Percentiles rank a stretch among this genome's conserved stretches.
Conservation (phyloP, 179 eudicot genomes). For the Spergularia azorica region DNA sequence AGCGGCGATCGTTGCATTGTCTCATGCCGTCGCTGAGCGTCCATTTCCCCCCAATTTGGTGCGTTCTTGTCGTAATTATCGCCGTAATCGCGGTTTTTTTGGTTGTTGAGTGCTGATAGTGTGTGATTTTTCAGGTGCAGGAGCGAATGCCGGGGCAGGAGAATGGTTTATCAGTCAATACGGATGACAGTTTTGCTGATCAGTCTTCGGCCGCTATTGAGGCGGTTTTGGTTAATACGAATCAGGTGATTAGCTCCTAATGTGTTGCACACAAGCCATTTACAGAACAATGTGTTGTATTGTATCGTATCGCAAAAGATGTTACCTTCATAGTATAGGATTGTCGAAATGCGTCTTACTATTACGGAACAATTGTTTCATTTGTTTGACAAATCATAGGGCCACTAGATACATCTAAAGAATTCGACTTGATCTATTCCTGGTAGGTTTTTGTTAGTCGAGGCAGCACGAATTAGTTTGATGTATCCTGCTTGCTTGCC, state of each 20-base stretch:
- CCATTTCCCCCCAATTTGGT: conserved; percentile 88
- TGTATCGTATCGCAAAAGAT: too few species aligned
- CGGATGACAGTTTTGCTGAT: conserved; percentile 53
- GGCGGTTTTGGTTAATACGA: conserved; percentile 81
- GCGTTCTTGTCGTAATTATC: not conserved
- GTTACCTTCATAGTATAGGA: not conserved
- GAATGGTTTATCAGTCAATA: conserved; percentile 54
- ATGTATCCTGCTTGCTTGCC: conserved; percentile 1
- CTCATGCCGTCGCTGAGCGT: conserved; percentile 91
- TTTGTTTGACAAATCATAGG: too few species aligned
- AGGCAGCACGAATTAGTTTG: not conserved
- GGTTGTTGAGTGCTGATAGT: not conserved
- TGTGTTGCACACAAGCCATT: not conserved
- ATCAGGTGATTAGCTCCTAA: conserved; percentile 53
- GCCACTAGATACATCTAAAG: not conserved
- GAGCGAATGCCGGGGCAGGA: conserved; percentile 50
- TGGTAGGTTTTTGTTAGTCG: not conserved
- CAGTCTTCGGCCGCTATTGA: conserved; percentile 72
- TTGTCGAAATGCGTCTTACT: not conserved
- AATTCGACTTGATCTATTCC: not conserved
- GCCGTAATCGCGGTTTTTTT: not conserved
- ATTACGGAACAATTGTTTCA: too few species aligned
- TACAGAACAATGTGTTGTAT: not conserved
- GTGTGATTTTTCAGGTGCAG: conserved; percentile 44
- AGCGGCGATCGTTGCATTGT: conserved; percentile 80